Percentiles rank a stretch among this genome's conserved stretches.
Evolutionary conservation across 768 basidiomycete species (phyloP).

Genomic region (Serendipita vermifera): DNA sequence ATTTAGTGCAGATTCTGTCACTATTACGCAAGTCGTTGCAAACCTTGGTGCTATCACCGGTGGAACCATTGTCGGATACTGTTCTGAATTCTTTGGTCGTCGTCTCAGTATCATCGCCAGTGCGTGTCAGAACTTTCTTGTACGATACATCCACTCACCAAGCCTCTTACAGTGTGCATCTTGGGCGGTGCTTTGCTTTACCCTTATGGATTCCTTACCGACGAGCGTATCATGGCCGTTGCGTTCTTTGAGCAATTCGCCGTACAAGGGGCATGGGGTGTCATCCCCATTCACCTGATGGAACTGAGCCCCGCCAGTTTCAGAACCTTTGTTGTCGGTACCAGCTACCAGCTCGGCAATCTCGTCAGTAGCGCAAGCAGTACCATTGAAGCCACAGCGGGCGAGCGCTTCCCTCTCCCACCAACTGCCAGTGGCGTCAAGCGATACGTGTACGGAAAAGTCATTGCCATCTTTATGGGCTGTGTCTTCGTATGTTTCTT

Average conservation of each 20-base stretch:
- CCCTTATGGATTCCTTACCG: conserved; percentile 7
- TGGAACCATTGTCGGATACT: conserved; percentile 64
- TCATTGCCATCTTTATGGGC: conserved; percentile 3
- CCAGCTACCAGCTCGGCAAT: conserved; percentile 75
- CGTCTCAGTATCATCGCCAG: conserved; percentile 59
- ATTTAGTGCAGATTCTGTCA: conserved; percentile 44
- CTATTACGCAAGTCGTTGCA: conserved; percentile 32
- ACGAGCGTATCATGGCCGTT: conserved; percentile 44
- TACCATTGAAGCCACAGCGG: neutral
- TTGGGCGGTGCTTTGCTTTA: neutral
- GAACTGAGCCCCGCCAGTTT: conserved; percentile 84
- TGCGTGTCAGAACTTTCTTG: neutral
- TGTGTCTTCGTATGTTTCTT: neutral
- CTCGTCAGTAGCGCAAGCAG: conserved; percentile 16
- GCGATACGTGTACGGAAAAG: conserved; percentile 5
- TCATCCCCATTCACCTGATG: conserved; percentile 65
- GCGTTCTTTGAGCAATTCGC: conserved; percentile 82
- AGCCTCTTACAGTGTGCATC: neutral
- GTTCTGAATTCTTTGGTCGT: conserved; percentile 41
- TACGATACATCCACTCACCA: neutral
- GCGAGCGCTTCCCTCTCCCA: conserved; percentile 4
- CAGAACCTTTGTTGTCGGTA: conserved; percentile 76
- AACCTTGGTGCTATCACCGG: conserved; percentile 1
- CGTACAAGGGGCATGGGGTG: conserved; percentile 85
- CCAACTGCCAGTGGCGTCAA: neutral